These are phyloP conservation scores for Ceratobasidium sp. DNA, from an alignment of 1,284 basidiomycete species.

Conservation along the genomic window DNA sequence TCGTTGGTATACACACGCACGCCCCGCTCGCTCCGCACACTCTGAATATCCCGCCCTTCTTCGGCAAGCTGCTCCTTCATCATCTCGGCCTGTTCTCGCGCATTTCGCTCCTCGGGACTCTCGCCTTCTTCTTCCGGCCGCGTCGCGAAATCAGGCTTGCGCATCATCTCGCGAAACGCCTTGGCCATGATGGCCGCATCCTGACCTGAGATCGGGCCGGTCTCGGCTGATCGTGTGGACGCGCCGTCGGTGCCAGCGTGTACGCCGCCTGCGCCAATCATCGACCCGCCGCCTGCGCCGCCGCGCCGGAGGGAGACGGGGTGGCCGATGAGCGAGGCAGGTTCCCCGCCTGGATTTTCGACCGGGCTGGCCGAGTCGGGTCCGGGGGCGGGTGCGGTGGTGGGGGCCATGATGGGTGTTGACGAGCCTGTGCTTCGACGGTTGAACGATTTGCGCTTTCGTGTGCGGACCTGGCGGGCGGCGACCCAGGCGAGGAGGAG, in stretches of 20 bases:
- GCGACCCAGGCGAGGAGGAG: constrained; percentile 77
- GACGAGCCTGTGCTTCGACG: constrained; percentile 80
- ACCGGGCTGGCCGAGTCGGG: constrained; percentile 34
- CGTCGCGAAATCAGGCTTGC: constrained; percentile 83
- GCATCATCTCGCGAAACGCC: constrained; percentile 83
- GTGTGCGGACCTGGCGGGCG: constrained; percentile 70
- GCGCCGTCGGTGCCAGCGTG: constrained; percentile 69
- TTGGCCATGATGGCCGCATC: constrained; percentile 90
- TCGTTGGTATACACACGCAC: constrained; percentile 78
- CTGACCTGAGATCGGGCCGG: constrained; percentile 77
- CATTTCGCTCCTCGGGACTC: constrained; percentile 62
- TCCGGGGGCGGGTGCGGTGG: not conserved
- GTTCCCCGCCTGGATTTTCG: constrained; percentile 9
- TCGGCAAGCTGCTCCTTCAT: constrained; percentile 79
- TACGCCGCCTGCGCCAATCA: constrained; percentile 53
- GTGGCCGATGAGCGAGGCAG: constrained; percentile 47
- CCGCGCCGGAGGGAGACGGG: constrained; percentile 10
- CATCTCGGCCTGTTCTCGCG: constrained; percentile 59
- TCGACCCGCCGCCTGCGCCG: constrained; percentile 52
- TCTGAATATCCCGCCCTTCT: constrained; percentile 83
- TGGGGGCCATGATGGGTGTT: constrained; percentile 79
- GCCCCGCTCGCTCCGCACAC: constrained; percentile 79
- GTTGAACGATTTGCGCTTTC: constrained; percentile 57
- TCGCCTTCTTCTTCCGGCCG: constrained; percentile 76
- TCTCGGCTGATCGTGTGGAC: constrained; percentile 73